These are phyloP conservation scores for Pseudogymnoascus pannorum DNA, from an alignment of 2,329 filamentous ascomycete genomes.

Conservation along the genomic window DNA sequence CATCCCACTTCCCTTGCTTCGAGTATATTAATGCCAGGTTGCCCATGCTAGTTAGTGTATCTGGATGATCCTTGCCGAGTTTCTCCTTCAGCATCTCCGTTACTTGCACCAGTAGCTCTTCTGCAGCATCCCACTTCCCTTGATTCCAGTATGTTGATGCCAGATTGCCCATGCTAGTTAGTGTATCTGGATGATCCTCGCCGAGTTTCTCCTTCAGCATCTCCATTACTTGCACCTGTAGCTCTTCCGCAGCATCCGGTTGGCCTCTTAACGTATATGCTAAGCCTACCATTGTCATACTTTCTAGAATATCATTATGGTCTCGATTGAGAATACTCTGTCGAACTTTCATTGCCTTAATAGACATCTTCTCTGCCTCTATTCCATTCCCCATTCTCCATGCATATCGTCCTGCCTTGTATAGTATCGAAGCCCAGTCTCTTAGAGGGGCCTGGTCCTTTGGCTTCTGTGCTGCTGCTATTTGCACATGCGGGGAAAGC, in stretches of 20 bases:
- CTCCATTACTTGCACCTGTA: slow-evolving; percentile 8
- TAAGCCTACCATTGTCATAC: slow-evolving; percentile 15
- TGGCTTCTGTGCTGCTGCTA: slow-evolving; percentile 15
- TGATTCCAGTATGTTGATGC: neutral
- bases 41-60: too few species aligned
- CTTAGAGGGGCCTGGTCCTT: slow-evolving; percentile 12
- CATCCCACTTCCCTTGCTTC: too few species aligned
- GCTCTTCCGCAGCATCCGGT: slow-evolving; percentile 12
- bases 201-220: neutral
- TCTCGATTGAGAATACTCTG: slow-evolving; percentile 16
- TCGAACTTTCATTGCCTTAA: slow-evolving; percentile 13
- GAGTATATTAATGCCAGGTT: too few species aligned
- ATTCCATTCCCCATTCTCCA: slow-evolving; percentile 13
- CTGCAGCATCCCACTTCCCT: slow-evolving; percentile 10
- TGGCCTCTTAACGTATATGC: slow-evolving; percentile 9
- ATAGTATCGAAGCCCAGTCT: slow-evolving; percentile 18
- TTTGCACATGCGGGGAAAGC: slow-evolving; percentile 21
- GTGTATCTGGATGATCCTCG: slow-evolving; percentile 12
- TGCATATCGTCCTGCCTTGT: slow-evolving; percentile 20
- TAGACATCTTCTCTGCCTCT: slow-evolving; percentile 13
- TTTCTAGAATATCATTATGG: slow-evolving; percentile 17
- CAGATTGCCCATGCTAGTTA: slow-evolving; percentile 13
- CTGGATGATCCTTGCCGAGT: too few species aligned
- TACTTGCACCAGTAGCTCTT: neutral
- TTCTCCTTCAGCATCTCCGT: too few species aligned